These are phyloP conservation scores for Phytophthora fragariaefolia DNA, from an alignment of 352 stramenopile genomes.

Conservation along the genomic window DNA sequence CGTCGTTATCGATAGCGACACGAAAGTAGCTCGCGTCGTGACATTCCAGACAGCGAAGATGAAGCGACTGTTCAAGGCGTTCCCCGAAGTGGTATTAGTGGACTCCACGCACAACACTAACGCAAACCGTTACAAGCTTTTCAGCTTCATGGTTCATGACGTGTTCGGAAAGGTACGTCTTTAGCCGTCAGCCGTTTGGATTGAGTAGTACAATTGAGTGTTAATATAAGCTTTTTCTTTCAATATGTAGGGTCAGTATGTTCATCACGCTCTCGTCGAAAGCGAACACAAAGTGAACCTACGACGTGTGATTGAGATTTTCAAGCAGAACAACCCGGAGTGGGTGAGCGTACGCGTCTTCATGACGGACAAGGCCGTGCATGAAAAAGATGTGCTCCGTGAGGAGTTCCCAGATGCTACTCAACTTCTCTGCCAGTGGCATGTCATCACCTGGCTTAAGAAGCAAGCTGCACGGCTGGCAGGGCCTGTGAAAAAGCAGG, in stretches of 20 bases:
- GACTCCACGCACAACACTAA: constrained; percentile 18
- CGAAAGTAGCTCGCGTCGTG: constrained; percentile 4
- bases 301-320: background rate
- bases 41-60: constrained; percentile 12
- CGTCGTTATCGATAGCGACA: background rate
- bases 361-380: background rate
- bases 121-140: constrained; percentile 20
- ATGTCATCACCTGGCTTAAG: constrained; percentile 23
- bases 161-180: constrained; percentile 25
- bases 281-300: background rate
- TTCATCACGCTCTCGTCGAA: background rate
- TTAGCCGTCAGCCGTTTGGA: too few species aligned
- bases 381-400: background rate
- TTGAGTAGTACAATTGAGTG: too few species aligned
- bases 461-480: background rate
- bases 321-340: background rate
- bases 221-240: background rate
- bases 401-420: background rate
- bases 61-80: constrained; percentile 18
- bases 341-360: background rate
- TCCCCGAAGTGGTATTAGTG: constrained; percentile 15
- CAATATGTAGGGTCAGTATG: background rate
- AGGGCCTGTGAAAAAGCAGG: background rate
- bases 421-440: constrained; percentile 16
- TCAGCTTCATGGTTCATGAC: background rate